Base-by-base conservation (phyloP, 129 eudicot species). In the Saussurea involucrata region DNA sequence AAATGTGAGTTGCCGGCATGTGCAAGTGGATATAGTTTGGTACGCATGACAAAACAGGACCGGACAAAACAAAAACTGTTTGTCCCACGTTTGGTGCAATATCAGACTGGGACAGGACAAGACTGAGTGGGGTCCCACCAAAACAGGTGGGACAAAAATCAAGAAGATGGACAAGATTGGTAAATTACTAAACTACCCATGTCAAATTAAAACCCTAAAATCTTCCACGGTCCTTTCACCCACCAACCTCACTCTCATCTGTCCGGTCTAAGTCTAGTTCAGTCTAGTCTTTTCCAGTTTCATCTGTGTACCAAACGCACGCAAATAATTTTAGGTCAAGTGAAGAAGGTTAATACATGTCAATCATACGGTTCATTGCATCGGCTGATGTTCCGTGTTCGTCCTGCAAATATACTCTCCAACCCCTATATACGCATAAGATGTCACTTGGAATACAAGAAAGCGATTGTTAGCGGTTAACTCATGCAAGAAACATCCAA, bases 391-490 rank as follows among this genome's bases (percentile, higher is more conserved):
- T 86, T 31, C 98, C 98, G 11, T 95, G 86, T 76, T 95, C 98
- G 66, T 95, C 90, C 85, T 87, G 96, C 80, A 95, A 75, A 86
- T 89, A 95, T 37, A 95, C 97, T 83, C 98, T 87, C 97, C 94
- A 91, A 34, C 97, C 97, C 90, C 97, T 93, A 82, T 63, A 78
- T 69, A 24, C 63, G 44, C 76, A 18, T 61, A 63, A 68, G 11
- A 29, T 11, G 17, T 31, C 36, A 49, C 21, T 49, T 49, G 17
- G 8, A 49, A 49, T 49, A 49, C 60, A 49, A 49, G 60, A 49
- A 49, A 49, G 60, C 60, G 20, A 4, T 49, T 49, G 17, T 49
- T 49, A 49, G 60, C 0, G 4, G 15, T 40, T 40, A 40, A 40
- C 49, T 49, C 60, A 49, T 8, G 21, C 21, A 17, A 49, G 5